Conservation (phyloP, 2,329 filamentous ascomycete species). For the Colletotrichum sp. region DNA sequence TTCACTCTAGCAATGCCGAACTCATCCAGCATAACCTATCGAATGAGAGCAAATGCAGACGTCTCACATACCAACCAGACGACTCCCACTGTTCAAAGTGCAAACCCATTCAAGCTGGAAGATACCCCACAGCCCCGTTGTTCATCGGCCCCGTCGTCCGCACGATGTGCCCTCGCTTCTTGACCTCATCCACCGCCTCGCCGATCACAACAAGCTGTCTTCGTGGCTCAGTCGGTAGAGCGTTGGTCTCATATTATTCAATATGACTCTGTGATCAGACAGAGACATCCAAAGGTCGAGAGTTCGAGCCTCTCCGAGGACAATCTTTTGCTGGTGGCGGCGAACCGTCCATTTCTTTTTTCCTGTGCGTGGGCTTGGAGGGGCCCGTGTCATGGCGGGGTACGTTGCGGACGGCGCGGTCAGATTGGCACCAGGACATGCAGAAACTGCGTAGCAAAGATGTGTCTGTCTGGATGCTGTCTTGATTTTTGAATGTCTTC, state of each 20-base stretch:
- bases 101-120: background rate
- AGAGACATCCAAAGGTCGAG: background rate
- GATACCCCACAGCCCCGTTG: background rate
- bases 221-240: background rate
- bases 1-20: background rate
- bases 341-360: background rate
- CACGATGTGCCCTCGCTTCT: background rate
- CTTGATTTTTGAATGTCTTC: accelerated
- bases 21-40: background rate
- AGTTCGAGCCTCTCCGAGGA: background rate
- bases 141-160: background rate
- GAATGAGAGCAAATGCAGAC: background rate
- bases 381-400: background rate
- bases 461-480: background rate
- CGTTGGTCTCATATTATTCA: background rate
- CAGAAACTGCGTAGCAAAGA: background rate
- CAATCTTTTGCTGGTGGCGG: background rate
- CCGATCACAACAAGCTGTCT: background rate
- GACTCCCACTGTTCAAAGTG: background rate
- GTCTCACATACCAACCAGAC: background rate
- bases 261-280: background rate
- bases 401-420: background rate
- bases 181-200: background rate
- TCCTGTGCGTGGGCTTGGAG: background rate
- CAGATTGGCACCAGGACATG: background rate